Evolutionary conservation across 768 basidiomycete genomes (phyloP), one percentile per base, ranked within the genome.

Genomic region (Pisolithus tinctorius): DNA sequence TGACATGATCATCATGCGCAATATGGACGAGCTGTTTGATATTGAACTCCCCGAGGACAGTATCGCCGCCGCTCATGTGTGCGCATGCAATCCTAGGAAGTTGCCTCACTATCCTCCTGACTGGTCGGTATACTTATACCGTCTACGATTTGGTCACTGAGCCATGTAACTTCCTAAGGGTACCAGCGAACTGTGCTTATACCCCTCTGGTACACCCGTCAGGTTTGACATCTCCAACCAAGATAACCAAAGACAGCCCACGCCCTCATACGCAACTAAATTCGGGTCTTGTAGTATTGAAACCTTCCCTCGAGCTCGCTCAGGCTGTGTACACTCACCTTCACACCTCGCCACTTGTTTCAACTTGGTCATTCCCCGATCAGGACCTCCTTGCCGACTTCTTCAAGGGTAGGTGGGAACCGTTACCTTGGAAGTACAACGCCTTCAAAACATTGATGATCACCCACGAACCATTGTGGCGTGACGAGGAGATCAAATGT

Each of bases 71-170:
- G 78, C 74, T 0, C 94, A 95, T 57, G 93, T 83, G 13, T 99
- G 95, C 62, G 84, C 93, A 4, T 99, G 95, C 72, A 99, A 99
- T 68, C 95, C 94, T 6, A 79, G 83, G 37, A 85, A 82, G 62
- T 65, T 95, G 17, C 54, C 75, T 2, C 90, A 94, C 66, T 99
- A 99, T 69, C 95, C 95, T 7, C 60, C 68, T 4, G 93, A 96
- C 63, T 99, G 95, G 96, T 77, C 47, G 63, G 72, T 45, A 34
- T 13, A 34, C 34, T 1, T 34, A 9, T 27, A 5, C 38, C 44
- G 50, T 31, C n/a, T 36, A 29, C n/a, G 29, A 4, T 23, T 40
- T 9, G 17, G 40, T 50, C 39, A 14, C 29, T 43, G 36, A 30
- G 54, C 55, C 41, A 49, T 41, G 40, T 39, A 40, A 47, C 14